Percentiles rank a stretch among this genome's conserved stretches.
These are phyloP conservation scores for Ogataea philodendri DNA, from an alignment of 805 yeast genomes.

Conservation along the genomic window DNA sequence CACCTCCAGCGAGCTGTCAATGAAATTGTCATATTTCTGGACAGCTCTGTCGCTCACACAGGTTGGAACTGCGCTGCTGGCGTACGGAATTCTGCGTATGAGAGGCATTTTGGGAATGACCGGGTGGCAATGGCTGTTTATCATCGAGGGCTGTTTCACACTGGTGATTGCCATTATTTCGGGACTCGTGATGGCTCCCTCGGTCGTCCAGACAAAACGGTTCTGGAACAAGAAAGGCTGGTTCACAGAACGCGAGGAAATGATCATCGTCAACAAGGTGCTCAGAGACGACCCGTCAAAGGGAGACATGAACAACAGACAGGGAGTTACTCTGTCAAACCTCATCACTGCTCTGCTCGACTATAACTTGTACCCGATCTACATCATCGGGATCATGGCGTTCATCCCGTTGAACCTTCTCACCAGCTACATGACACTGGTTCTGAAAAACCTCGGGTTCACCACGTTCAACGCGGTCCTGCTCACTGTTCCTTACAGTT, in stretches of 20 bases:
- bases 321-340: conserved; percentile 40
- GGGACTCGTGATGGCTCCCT: conserved; percentile 27
- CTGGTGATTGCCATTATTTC: conserved; percentile 33
- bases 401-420: conserved; percentile 38
- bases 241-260: conserved; percentile 49
- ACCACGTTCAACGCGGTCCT: conserved; percentile 34
- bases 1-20: conserved; percentile 16
- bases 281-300: conserved; percentile 59
- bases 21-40: conserved; percentile 18
- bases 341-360: conserved; percentile 42
- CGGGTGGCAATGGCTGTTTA: conserved; percentile 35
- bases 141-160: conserved; percentile 33
- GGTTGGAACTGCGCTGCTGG: conserved; percentile 19
- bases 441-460: conserved; percentile 46
- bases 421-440: conserved; percentile 43
- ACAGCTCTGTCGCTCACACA: conserved; percentile 37
- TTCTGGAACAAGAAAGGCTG: conserved; percentile 24
- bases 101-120: conserved; percentile 25
- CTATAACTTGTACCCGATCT: conserved; percentile 51
- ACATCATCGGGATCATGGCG: conserved; percentile 40
- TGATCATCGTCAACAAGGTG: conserved; percentile 51
- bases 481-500: conserved; percentile 21
- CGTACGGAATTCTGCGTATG: conserved; percentile 20
- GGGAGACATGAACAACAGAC: conserved; percentile 60
- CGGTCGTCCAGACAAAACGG: conserved; percentile 38